phyloP scores from a whole-genome alignment of 192 early-diverging fungal genomes.

The Linnemannia schmuckeri region DNA sequence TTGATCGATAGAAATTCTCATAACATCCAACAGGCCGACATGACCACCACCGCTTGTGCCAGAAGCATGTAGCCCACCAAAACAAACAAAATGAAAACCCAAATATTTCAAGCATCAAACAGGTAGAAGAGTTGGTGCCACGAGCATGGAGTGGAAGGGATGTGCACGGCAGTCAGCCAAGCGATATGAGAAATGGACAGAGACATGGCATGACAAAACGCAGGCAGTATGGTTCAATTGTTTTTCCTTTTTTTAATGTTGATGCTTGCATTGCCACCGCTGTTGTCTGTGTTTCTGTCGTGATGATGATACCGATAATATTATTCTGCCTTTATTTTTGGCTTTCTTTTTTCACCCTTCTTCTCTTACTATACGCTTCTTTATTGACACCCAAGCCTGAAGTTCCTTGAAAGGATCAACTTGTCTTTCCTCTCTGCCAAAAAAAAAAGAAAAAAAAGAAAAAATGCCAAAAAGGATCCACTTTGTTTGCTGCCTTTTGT shows the following conservation, averaged over 20 bases:
- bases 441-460: not conserved
- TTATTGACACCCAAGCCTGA: not conserved
- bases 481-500: no score
- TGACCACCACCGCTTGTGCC: not conserved
- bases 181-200: not conserved
- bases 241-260: not conserved
- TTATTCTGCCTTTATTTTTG: not conserved
- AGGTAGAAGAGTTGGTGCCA: not conserved
- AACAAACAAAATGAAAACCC: not conserved
- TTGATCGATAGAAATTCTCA: not conserved
- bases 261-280: no score
- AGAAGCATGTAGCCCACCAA: not conserved
- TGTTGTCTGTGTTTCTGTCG: no score
- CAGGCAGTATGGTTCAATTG: not conserved
- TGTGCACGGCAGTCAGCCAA: not conserved
- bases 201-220: not conserved
- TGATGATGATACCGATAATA: not conserved
- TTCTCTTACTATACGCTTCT: not conserved
- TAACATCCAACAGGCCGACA: not conserved
- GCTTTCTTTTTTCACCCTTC: not conserved
- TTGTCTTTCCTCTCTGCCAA: not conserved
- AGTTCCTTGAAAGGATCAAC: not conserved
- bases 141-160: not conserved
- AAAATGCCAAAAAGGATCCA: no score
- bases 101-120: not conserved